Evolutionary conservation across 352 stramenopile species (phyloP).

Genomic region (Phytophthora hibernalis): DNA sequence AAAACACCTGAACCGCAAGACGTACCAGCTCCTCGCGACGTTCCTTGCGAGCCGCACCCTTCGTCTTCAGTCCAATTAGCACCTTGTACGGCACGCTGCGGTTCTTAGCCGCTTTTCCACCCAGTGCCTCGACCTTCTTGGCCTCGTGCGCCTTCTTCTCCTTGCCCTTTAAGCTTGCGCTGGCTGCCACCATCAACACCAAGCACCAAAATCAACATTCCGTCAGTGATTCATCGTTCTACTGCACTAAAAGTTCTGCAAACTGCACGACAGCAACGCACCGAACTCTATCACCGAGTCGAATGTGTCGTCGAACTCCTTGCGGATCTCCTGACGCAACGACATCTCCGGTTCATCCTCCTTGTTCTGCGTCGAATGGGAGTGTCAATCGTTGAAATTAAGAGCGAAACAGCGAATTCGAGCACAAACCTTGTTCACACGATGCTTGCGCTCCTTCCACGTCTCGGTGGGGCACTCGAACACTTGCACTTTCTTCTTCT

Average conservation of each 20-base stretch:
- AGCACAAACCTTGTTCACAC: slow-evolving; percentile 36
- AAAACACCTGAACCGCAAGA: background rate
- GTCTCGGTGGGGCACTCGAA: slow-evolving; percentile 79
- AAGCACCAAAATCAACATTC: slow-evolving; percentile 1
- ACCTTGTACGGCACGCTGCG: slow-evolving; percentile 77
- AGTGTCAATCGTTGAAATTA: slow-evolving; percentile 8
- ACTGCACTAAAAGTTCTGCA: background rate
- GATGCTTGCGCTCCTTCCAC: slow-evolving; percentile 65
- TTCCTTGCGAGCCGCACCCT: slow-evolving; percentile 54
- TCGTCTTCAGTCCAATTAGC: slow-evolving; percentile 78
- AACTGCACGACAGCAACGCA: slow-evolving; percentile 21
- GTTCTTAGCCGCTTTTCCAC: slow-evolving; percentile 65
- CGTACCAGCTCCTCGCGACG: slow-evolving; percentile 68
- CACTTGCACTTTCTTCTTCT: slow-evolving; percentile 82
- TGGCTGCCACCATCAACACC: slow-evolving; percentile 35
- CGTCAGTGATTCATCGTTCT: background rate
- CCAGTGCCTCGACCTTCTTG: slow-evolving; percentile 77
- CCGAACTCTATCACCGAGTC: slow-evolving; percentile 79
- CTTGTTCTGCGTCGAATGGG: slow-evolving; percentile 14
- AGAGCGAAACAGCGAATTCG: background rate
- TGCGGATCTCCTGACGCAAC: slow-evolving; percentile 69
- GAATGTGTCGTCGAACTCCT: slow-evolving; percentile 82
- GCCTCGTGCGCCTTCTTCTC: slow-evolving; percentile 80
- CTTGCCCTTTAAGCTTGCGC: slow-evolving; percentile 70
- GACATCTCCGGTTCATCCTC: slow-evolving; percentile 53